Evolutionary conservation across 1,284 basidiomycete genomes (phyloP).

Genomic region (Ustilago trichophora): DNA sequence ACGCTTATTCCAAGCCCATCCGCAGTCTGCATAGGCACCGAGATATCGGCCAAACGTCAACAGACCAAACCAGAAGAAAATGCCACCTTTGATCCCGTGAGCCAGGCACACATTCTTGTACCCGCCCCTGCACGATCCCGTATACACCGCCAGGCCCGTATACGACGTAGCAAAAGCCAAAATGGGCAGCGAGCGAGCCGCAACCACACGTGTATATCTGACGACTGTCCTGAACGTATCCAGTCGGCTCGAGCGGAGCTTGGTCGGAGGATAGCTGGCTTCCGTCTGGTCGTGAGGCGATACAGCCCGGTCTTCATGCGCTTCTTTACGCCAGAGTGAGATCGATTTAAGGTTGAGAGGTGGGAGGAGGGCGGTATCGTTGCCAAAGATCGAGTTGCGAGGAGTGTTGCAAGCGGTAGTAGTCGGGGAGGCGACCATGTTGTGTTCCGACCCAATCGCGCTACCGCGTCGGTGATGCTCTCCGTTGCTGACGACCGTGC

Average conservation of each 20-base stretch:
- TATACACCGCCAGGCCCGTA: slow-evolving; percentile 79
- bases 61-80: slow-evolving; percentile 75
- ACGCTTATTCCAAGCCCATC: slow-evolving; percentile 90
- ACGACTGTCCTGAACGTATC: slow-evolving; percentile 14
- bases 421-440: slow-evolving; percentile 34
- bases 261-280: background rate
- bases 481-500: slow-evolving; percentile 15
- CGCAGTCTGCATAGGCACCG: slow-evolving; percentile 84
- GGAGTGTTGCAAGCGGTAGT: slow-evolving; percentile 51
- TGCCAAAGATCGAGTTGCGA: slow-evolving; percentile 29
- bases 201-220: slow-evolving; percentile 42
- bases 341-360: slow-evolving; percentile 22
- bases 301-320: background rate
- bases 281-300: background rate
- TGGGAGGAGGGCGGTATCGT: slow-evolving; percentile 4
- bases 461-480: slow-evolving; percentile 2
- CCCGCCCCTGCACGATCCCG: slow-evolving; percentile 76
- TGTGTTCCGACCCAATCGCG: background rate
- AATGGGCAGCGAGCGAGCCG: slow-evolving; percentile 75
- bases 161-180: slow-evolving; percentile 76
- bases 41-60: slow-evolving; percentile 89
- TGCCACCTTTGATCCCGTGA: slow-evolving; percentile 84
- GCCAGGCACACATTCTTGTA: slow-evolving; percentile 81
- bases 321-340: slow-evolving; percentile 27
- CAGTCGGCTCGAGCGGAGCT: slow-evolving; percentile 15